Percentiles rank a stretch among this genome's conserved stretches.
phyloP scores from a whole-genome alignment of 2,329 filamentous ascomycete genomes.

The Aspergillus texensis region DNA sequence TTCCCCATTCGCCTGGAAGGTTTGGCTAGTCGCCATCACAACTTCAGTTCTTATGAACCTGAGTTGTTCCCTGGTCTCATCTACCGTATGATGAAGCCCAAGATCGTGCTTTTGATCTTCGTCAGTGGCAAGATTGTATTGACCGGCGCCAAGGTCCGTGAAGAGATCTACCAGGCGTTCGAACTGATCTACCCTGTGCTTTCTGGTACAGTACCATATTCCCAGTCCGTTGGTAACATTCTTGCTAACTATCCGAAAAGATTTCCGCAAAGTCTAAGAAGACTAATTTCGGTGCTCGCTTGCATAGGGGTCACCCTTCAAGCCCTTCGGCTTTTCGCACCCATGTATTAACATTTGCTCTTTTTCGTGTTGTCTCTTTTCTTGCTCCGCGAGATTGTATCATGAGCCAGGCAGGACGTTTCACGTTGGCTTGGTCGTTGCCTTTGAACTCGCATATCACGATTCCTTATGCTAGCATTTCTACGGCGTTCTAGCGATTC shows the following conservation, averaged over 20 bases:
- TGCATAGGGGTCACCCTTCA: slow-evolving; percentile 21
- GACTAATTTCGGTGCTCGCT: slow-evolving; percentile 9
- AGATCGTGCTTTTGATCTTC: slow-evolving; percentile 97
- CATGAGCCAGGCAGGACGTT: slow-evolving; percentile 19
- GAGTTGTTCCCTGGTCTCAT: slow-evolving; percentile 98
- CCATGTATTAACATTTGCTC: slow-evolving; percentile 33
- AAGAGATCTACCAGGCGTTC: slow-evolving; percentile 97
- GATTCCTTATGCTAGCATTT: slow-evolving; percentile 47
- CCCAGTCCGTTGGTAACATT: neutral
- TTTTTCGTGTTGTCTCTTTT: slow-evolving; percentile 14
- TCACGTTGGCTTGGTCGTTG: slow-evolving; percentile 15
- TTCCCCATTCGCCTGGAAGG: slow-evolving; percentile 97
- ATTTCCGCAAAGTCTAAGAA: slow-evolving; percentile 64
- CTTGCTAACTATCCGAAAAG: slow-evolving; percentile 41
- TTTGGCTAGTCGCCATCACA: slow-evolving; percentile 94
- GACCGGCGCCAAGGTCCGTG: slow-evolving; percentile 94
- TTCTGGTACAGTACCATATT: slow-evolving; percentile 64
- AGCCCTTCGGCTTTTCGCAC: slow-evolving; percentile 20
- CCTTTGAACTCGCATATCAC: slow-evolving; percentile 30
- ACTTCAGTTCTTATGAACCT: slow-evolving; percentile 98
- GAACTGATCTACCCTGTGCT: slow-evolving; percentile 97
- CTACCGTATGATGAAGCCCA: slow-evolving; percentile 99
- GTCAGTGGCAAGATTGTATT: slow-evolving; percentile 98
- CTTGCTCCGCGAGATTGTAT: slow-evolving; percentile 17
- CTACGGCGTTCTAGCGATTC: slow-evolving; percentile 49